Evolutionary conservation across 2,329 filamentous ascomycete species (phyloP).

Genomic region (Kalaharituber pfeilii): DNA sequence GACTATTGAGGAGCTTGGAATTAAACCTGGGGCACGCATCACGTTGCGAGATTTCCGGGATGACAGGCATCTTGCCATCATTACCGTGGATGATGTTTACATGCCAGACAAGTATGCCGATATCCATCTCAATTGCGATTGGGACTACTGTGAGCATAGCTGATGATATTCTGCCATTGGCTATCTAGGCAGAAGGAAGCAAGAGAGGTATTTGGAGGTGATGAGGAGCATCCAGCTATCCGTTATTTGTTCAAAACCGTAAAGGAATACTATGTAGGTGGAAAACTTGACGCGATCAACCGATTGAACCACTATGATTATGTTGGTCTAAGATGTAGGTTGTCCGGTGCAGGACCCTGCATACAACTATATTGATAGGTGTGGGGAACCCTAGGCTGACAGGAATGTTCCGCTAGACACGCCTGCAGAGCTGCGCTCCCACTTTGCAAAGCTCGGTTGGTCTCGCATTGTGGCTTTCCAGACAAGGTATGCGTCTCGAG

Average conservation of each 20-base stretch:
- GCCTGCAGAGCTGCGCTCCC: constrained; percentile 78
- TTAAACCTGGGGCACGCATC: constrained; percentile 66
- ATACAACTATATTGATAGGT: constrained; percentile 1
- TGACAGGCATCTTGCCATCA: constrained; percentile 85
- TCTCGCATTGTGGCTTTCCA: constrained; percentile 96
- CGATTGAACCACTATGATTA: constrained; percentile 98
- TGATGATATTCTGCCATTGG: not conserved
- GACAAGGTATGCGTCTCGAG: constrained; percentile 38
- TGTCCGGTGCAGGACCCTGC: not conserved
- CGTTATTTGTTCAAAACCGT: constrained; percentile 70
- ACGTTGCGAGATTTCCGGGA: constrained; percentile 90
- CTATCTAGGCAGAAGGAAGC: constrained; percentile 59
- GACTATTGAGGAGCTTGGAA: constrained; percentile 53
- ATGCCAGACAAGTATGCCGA: constrained; percentile 72
- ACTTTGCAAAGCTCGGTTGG: constrained; percentile 99
- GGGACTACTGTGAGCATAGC: not conserved
- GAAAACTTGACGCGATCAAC: constrained; percentile 90
- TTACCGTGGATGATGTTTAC: constrained; percentile 93
- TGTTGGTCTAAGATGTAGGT: constrained; percentile 72
- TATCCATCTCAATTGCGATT: constrained; percentile 11
- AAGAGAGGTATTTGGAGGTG: constrained; percentile 83
- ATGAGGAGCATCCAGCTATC: constrained; percentile 79
- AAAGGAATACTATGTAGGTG: constrained; percentile 81
- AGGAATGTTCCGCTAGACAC: constrained; percentile 43
- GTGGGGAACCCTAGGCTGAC: constrained; percentile 6